Evolutionary conservation across 2,329 filamentous ascomycete species (phyloP).

Genomic region (Aspergillus sp.): DNA sequence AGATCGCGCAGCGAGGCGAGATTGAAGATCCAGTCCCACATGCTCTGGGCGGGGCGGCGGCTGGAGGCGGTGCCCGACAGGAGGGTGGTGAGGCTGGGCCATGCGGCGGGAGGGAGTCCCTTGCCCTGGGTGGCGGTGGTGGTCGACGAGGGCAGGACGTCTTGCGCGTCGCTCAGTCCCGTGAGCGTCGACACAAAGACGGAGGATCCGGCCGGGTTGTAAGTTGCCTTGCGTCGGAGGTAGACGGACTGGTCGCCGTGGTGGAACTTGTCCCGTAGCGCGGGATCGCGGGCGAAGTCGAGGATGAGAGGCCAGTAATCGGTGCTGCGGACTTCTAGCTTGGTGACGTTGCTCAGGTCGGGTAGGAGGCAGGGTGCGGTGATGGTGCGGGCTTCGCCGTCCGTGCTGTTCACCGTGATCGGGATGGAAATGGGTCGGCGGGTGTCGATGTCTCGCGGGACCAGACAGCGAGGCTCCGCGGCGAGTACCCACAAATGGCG

Average conservation of each 20-base stretch:
- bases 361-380: slow-evolving; percentile 59
- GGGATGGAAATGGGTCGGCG: slow-evolving; percentile 74
- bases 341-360: slow-evolving; percentile 38
- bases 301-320: slow-evolving; percentile 80
- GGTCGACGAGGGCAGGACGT: slow-evolving; percentile 34
- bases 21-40: slow-evolving; percentile 74
- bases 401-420: slow-evolving; percentile 62
- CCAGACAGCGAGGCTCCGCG: slow-evolving; percentile 81
- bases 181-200: slow-evolving; percentile 73
- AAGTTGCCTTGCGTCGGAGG: slow-evolving; percentile 67
- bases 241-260: slow-evolving; percentile 68
- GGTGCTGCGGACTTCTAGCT: slow-evolving; percentile 44
- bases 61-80: slow-evolving; percentile 16
- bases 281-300: slow-evolving; percentile 65
- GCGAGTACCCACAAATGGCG: slow-evolving; percentile 97
- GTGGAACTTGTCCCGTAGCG: slow-evolving; percentile 63
- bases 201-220: slow-evolving; percentile 58
- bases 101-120: slow-evolving; percentile 22
- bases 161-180: slow-evolving; percentile 64
- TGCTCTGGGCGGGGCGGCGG: slow-evolving; percentile 34
- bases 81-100: slow-evolving; percentile 23
- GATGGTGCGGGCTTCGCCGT: slow-evolving; percentile 35
- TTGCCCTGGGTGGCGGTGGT: slow-evolving; percentile 23
- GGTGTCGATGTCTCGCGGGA: slow-evolving; percentile 83
- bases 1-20: slow-evolving; percentile 54